A percentile compares a stretch with the other conserved stretches of the same genome.
Conservation (phyloP, 2,329 filamentous ascomycete species). For the Xylaria sp. region DNA sequence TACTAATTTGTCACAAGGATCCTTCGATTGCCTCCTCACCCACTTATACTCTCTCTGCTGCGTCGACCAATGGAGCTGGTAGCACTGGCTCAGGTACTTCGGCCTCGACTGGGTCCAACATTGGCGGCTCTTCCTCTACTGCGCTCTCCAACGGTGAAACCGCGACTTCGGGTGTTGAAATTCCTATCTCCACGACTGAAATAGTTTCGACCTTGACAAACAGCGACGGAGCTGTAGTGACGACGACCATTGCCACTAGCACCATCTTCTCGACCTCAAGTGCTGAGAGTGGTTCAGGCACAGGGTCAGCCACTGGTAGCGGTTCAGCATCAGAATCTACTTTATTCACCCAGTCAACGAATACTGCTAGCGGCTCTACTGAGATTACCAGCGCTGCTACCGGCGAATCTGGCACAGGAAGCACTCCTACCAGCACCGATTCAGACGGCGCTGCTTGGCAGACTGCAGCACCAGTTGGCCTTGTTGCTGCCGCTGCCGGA, state of each 20-base stretch:
- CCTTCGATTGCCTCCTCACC: slow-evolving; percentile 25
- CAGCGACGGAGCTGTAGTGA: slow-evolving; percentile 37
- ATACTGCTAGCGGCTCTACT: slow-evolving; percentile 41
- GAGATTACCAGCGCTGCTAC: slow-evolving; percentile 36
- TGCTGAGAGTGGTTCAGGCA: slow-evolving; percentile 20
- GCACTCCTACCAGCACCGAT: slow-evolving; percentile 22
- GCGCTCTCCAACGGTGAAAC: slow-evolving; percentile 32
- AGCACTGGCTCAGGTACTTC: slow-evolving; percentile 28
- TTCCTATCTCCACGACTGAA: slow-evolving; percentile 36
- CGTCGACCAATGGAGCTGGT: slow-evolving; percentile 7
- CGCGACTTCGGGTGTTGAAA: slow-evolving; percentile 25
- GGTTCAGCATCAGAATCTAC: slow-evolving; percentile 39
- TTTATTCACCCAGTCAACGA: slow-evolving; percentile 40
- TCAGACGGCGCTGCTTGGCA: slow-evolving; percentile 37
- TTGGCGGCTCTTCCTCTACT: slow-evolving; percentile 36
- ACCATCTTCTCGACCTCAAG: slow-evolving; percentile 40
- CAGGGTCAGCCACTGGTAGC: slow-evolving; percentile 36
- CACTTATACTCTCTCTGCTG: slow-evolving; percentile 38
- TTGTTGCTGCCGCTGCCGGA: slow-evolving; percentile 49
- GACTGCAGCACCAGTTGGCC: slow-evolving; percentile 47
- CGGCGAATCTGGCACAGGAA: slow-evolving; percentile 24
- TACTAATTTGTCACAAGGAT: slow-evolving; percentile 33
- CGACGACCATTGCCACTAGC: slow-evolving; percentile 42
- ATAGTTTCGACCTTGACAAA: slow-evolving; percentile 38
- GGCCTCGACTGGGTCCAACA: slow-evolving; percentile 38